Percentiles rank a stretch among this genome's conserved stretches.
These are phyloP conservation scores for Ogataea trehaloabstinens DNA, from an alignment of 805 yeast genomes.

Conservation along the genomic window DNA sequence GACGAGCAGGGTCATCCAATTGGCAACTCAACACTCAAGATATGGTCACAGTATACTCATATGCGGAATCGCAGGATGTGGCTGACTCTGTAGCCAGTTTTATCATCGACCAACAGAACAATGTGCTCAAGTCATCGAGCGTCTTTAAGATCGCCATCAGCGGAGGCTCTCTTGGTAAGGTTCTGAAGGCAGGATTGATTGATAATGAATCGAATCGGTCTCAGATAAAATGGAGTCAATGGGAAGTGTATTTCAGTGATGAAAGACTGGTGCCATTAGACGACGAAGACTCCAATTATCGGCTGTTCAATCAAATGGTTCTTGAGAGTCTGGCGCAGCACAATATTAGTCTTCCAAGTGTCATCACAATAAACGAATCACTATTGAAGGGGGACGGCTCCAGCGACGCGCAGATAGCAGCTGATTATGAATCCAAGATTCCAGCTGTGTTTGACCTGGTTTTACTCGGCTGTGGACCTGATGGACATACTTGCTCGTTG, in stretches of 20 bases:
- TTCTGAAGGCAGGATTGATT: constrained; percentile 63
- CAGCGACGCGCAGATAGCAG: constrained; percentile 54
- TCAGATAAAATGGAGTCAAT: constrained; percentile 61
- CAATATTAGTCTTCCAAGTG: constrained; percentile 51
- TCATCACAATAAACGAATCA: constrained; percentile 63
- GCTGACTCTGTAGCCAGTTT: constrained; percentile 65
- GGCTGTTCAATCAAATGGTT: constrained; percentile 67
- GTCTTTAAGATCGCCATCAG: constrained; percentile 76
- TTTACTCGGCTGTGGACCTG: constrained; percentile 90
- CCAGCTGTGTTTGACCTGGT: constrained; percentile 64
- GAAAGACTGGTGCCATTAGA: constrained; percentile 85
- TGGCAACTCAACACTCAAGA: too few species aligned
- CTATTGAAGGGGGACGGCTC: constrained; percentile 56
- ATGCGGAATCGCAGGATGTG: constrained; percentile 54
- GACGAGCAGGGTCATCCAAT: too few species aligned
- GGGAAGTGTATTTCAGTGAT: constrained; percentile 86
- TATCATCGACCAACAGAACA: constrained; percentile 60
- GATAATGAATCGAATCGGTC: constrained; percentile 45
- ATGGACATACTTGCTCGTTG: constrained; percentile 91
- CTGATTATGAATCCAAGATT: constrained; percentile 56
- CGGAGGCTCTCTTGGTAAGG: constrained; percentile 88
- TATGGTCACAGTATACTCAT: constrained; percentile 43
- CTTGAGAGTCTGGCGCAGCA: constrained; percentile 45
- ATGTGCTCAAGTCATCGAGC: constrained; percentile 43
- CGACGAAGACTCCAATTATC: constrained; percentile 83